A percentile compares a stretch with the other conserved stretches of the same genome.
Conservation (phyloP, 208 protist genomes). For the Leishmania amazonensis region DNA sequence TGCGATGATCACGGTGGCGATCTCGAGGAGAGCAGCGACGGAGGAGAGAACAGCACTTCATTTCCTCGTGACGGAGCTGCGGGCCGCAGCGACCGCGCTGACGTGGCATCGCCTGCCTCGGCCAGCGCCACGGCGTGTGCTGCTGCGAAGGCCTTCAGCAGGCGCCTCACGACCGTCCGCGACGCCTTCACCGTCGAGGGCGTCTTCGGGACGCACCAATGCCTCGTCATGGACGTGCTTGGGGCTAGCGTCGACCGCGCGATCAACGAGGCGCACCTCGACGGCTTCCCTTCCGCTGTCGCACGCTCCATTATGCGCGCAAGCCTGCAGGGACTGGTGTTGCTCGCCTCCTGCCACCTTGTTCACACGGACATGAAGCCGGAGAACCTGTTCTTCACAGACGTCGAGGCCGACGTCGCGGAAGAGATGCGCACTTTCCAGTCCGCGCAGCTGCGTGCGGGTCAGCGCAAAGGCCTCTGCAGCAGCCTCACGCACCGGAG, state of each 20-base stretch:
- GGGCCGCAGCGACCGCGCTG: neutral
- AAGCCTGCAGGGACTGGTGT: constrained; percentile 65
- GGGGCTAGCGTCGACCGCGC: constrained; percentile 92
- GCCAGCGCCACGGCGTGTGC: neutral
- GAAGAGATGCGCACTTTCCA: constrained; percentile 38
- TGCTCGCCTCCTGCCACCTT: constrained; percentile 89
- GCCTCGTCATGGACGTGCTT: constrained; percentile 95
- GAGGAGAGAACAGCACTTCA: neutral
- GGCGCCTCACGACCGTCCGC: constrained; percentile 37
- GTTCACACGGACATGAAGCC: constrained; percentile 96
- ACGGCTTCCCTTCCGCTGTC: constrained; percentile 91
- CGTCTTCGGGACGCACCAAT: constrained; percentile 76
- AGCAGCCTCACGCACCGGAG: constrained; percentile 18
- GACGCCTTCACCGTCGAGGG: constrained; percentile 62
- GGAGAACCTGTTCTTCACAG: constrained; percentile 87
- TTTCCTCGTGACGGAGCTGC: neutral
- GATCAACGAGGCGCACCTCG: constrained; percentile 89
- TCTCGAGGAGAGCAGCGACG: neutral
- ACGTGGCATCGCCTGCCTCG: too few relatives aligned
- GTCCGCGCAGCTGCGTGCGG: constrained; percentile 24
- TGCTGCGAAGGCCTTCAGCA: neutral
- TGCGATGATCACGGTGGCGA: neutral
- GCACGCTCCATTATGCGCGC: constrained; percentile 56
- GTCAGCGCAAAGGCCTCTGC: constrained; percentile 7
- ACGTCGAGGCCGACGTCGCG: constrained; percentile 38